These are phyloP conservation scores for Echria macrotheca DNA, from an alignment of 495 filamentous ascomycete species.

Conservation along the genomic window DNA sequence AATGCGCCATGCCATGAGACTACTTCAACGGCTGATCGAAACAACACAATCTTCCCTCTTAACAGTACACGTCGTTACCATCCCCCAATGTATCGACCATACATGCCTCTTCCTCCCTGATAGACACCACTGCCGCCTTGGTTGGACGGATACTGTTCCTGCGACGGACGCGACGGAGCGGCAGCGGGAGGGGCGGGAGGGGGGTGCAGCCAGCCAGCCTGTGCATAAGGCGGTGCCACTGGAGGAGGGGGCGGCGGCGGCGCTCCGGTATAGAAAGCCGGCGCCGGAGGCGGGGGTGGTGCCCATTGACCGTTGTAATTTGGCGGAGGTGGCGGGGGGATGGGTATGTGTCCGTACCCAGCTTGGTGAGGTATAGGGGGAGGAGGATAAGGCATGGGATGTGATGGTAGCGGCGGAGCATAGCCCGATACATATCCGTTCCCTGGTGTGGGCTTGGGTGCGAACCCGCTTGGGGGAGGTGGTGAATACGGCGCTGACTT, in stretches of 20 bases:
- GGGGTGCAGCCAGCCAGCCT: conserved; percentile 19
- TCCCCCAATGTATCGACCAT: conserved; percentile 9
- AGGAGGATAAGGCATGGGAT: conserved; percentile 14
- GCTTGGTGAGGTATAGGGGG: conserved; percentile 20
- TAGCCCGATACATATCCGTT: conserved; percentile 31
- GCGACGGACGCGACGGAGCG: conserved; percentile 18
- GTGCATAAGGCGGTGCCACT: conserved; percentile 8
- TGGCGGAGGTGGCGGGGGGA: conserved; percentile 37
- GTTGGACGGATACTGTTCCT: conserved; percentile 11
- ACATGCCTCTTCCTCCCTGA: conserved; percentile 17
- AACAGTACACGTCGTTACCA: too few species aligned
- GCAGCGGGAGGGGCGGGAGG: conserved; percentile 19
- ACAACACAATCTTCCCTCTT: too few species aligned
- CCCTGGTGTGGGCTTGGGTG: conserved; percentile 24
- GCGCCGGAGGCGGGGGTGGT: conserved; percentile 42
- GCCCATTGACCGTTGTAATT: conserved; percentile 50
- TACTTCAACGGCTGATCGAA: too few species aligned
- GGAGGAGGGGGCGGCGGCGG: conserved; percentile 3
- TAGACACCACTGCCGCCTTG: conserved; percentile 12
- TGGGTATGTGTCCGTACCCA: conserved; percentile 15
- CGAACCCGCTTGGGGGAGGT: conserved; percentile 3
- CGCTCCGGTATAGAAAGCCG: neutral
- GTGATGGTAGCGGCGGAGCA: conserved; percentile 25
- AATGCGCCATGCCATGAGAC: too few species aligned
- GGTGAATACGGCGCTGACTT: conserved; percentile 8